Evolutionary conservation across 768 basidiomycete genomes (phyloP), one percentile per base, ranked within the genome.

Genomic region (Pleurotus djamor): DNA sequence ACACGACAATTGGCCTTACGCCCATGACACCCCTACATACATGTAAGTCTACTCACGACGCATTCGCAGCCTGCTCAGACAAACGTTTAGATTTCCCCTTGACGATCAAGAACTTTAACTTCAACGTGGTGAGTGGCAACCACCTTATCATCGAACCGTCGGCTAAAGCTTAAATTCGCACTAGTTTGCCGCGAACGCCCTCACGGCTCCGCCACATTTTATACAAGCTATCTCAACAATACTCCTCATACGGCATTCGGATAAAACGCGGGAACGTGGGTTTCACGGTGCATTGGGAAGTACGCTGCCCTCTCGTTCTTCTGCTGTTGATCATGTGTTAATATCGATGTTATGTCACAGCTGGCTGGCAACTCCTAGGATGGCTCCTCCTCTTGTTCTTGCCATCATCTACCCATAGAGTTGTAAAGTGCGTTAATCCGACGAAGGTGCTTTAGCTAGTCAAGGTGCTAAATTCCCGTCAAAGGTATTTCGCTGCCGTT

Each of bases 241-340:
- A 10, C 51, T 62, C 33, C 43, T 59, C 32, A 62, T 62, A 41
- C 54, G 61, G 43, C 52, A 62, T 49, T 62, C 61, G 9, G 61
- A 62, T 21, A 50, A 44, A 21, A 37, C 58, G 12, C 14, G 61
- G 14, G 61, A 62, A 48, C 52, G 61, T 32, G 61, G 61, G 5
- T 47, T 59, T 37, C 59, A 57, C 8, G 38, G 47, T n/a, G 41
- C 33, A 7, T 17, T 44, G 9, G 44, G 37, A 47, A 47, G 43
- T 44, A 44, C 9, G 45, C 43, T 34, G 21, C 21, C 1, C 5
- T 47, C 2, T 12, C 28, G 10, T 13, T n/a, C 4, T 21, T 17
- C 48, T 13, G 4, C 17, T 34, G 21, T 5, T 12, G 6, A 9
- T 13, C 3, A 4, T 36, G 0, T 4, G 16, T 4, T 5, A 16